These are phyloP conservation scores for Trypanosoma theileri DNA, from an alignment of 208 protist species.

Conservation along the genomic window DNA sequence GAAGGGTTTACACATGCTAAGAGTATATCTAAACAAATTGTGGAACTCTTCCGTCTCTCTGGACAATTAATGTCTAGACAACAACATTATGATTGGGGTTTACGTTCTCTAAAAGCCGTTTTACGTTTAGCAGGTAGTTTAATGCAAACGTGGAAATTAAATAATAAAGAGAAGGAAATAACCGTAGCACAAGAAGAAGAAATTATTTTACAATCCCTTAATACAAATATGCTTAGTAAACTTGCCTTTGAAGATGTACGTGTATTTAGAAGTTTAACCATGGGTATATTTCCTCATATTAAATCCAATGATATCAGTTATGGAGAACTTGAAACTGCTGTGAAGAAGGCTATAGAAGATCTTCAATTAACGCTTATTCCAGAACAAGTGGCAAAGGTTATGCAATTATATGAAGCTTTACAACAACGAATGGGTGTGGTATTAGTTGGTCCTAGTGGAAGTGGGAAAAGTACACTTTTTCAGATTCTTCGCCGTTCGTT, in stretches of 20 bases:
- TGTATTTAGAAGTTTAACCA: conserved; percentile 93
- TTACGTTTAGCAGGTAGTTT: conserved; percentile 91
- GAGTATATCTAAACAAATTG: conserved; percentile 86
- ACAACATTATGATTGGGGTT: conserved; percentile 98
- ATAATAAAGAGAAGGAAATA: conserved; percentile 62
- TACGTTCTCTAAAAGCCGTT: conserved; percentile 97
- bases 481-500: conserved; percentile 84
- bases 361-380: conserved; percentile 71
- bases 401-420: conserved; percentile 94
- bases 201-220: conserved; percentile 94
- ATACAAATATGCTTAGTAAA: conserved; percentile 97
- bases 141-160: conserved; percentile 70
- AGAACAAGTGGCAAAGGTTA: conserved; percentile 83
- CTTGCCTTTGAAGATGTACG: conserved; percentile 96
- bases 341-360: conserved; percentile 60
- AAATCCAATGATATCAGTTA: conserved; percentile 68
- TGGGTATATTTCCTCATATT: conserved; percentile 87
- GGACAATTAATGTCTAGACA: conserved; percentile 96
- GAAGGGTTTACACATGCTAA: conserved; percentile 89
- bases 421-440: conserved; percentile 94
- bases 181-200: conserved; percentile 85
- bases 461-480: conserved; percentile 92
- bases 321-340: conserved; percentile 78
- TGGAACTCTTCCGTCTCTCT: conserved; percentile 93
- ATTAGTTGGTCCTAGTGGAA: conserved; percentile 91